Conservation (phyloP, 129 eudicot genomes). For the Gnaphalium uliginosum region DNA sequence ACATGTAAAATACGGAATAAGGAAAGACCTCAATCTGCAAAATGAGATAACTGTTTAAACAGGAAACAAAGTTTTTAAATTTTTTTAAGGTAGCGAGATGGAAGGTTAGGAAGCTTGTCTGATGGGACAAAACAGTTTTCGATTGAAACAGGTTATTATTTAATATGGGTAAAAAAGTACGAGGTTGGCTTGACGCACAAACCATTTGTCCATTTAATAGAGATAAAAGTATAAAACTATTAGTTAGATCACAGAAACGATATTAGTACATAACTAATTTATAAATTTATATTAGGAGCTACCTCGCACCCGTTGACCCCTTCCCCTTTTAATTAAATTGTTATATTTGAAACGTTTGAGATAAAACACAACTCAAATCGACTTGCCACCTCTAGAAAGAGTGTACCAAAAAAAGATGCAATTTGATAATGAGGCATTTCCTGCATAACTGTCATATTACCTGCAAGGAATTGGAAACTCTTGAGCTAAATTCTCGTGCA, state of each 20-base stretch:
- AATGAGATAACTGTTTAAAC: slow-evolving; percentile 14
- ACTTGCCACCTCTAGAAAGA: background rate
- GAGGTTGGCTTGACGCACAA: background rate
- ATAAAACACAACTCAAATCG: too few species aligned
- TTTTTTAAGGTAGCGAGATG: background rate
- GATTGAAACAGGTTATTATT: background rate
- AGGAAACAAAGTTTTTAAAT: background rate
- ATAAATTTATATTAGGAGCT: too few species aligned
- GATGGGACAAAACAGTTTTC: too few species aligned
- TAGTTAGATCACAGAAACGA: too few species aligned
- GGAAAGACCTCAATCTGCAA: slow-evolving; percentile 93
- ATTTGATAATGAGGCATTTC: background rate
- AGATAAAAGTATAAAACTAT: too few species aligned
- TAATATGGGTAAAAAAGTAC: background rate
- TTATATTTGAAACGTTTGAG: too few species aligned
- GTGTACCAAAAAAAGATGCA: background rate
- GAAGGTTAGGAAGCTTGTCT: background rate
- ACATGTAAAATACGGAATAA: slow-evolving; percentile 90
- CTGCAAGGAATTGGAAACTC: slow-evolving; percentile 74
- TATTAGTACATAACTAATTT: too few species aligned
- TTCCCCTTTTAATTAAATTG: too few species aligned
- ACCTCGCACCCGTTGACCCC: too few species aligned
- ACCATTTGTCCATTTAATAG: background rate
- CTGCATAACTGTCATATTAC: slow-evolving; percentile 37
- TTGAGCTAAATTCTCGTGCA: slow-evolving; percentile 83